Conservation (phyloP, 176 grass and related monocot species). For the Cenchrus purpureus region DNA sequence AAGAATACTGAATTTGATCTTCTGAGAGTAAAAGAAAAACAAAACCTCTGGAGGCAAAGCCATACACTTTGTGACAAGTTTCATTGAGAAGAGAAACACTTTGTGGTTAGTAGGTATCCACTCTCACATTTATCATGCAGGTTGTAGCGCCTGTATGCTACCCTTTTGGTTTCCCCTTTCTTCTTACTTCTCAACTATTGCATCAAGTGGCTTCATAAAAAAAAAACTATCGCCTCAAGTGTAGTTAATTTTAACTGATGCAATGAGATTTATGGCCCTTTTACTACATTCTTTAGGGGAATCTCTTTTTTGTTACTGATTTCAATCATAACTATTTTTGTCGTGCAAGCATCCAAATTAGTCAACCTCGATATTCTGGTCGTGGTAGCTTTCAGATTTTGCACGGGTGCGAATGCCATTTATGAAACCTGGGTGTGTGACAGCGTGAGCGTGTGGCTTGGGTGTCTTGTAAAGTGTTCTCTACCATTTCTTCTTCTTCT, state of each 20-base stretch:
- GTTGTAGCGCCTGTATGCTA: not conserved
- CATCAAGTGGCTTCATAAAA: no score
- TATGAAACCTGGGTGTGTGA: no score
- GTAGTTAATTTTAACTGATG: not conserved
- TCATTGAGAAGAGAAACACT: not conserved
- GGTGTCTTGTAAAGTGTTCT: no score
- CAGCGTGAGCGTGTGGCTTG: no score
- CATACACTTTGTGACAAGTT: not conserved
- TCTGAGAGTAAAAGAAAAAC: not conserved
- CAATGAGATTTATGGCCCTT: not conserved
- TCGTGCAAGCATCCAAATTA: not conserved
- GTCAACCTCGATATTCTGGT: not conserved
- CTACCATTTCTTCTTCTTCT: no score
- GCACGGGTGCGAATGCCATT: no score
- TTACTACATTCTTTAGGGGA: not conserved
- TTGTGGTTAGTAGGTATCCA: not conserved
- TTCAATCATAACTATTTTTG: not conserved
- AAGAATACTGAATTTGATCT: not conserved
- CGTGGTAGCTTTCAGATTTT: no score
- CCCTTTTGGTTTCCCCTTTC: not conserved
- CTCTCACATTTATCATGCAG: not conserved
- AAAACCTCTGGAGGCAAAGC: not conserved
- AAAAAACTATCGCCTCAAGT: not conserved
- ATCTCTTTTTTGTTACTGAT: not conserved
- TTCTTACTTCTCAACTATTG: no score